phyloP scores from a whole-genome alignment of 2,329 filamentous ascomycete species.

The Ophiostoma sp. region DNA sequence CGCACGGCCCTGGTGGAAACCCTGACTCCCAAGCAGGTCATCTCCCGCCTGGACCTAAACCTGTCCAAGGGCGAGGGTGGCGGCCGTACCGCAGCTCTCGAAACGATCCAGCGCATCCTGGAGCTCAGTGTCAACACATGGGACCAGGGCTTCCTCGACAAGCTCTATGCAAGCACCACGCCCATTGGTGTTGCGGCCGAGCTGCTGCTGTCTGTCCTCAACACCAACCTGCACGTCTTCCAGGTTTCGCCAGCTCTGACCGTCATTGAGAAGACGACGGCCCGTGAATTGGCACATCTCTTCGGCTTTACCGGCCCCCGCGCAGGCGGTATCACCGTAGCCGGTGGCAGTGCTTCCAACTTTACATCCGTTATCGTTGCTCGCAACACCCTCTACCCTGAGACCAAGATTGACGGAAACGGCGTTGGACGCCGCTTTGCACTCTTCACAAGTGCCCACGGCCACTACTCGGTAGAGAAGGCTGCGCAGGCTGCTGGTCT shows the following conservation, averaged over 20 bases:
- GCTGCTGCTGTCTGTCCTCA: slow-evolving; percentile 74
- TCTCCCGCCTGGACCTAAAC: slow-evolving; percentile 51
- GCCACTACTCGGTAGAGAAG: slow-evolving; percentile 93
- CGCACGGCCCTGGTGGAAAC: slow-evolving; percentile 60
- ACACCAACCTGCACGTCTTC: slow-evolving; percentile 93
- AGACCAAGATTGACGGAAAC: slow-evolving; percentile 70
- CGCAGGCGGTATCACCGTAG: slow-evolving; percentile 69
- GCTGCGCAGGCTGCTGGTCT: slow-evolving; percentile 87
- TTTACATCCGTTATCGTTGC: slow-evolving; percentile 79
- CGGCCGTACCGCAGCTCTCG: slow-evolving; percentile 68
- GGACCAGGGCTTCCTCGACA: slow-evolving; percentile 94
- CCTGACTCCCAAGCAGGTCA: slow-evolving; percentile 53
- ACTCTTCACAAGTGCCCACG: slow-evolving; percentile 81
- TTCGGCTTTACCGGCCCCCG: slow-evolving; percentile 70
- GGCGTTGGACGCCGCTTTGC: slow-evolving; percentile 57
- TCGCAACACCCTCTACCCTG: slow-evolving; percentile 76
- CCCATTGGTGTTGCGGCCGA: slow-evolving; percentile 80
- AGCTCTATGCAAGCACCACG: slow-evolving; percentile 87
- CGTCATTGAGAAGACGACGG: slow-evolving; percentile 79
- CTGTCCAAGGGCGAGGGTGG: slow-evolving; percentile 52
- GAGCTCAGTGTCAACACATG: slow-evolving; percentile 95
- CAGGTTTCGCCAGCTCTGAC: slow-evolving; percentile 86
- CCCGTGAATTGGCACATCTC: slow-evolving; percentile 63
- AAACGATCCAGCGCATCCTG: slow-evolving; percentile 64
- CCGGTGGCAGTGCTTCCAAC: slow-evolving; percentile 81